phyloP scores from a whole-genome alignment of 257 asterid species.

The Solanum chaucha region DNA sequence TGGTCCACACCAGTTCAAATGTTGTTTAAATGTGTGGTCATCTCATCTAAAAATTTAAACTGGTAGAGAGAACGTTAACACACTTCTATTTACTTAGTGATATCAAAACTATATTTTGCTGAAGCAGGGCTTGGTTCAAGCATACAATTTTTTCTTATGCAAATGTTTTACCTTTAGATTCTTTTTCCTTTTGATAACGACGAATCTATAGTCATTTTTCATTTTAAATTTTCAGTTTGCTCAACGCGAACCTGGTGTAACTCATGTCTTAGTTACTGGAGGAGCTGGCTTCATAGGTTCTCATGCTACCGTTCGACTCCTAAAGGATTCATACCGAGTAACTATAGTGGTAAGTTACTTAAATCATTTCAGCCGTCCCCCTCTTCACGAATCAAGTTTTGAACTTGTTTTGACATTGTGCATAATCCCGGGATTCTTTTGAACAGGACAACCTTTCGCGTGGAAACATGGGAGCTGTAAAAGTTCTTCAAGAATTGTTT shows the following conservation, averaged over 20 bases:
- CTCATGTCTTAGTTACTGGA: conserved; percentile 84
- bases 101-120: background rate
- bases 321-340: conserved; percentile 71
- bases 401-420: background rate
- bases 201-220: background rate
- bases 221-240: conserved; percentile 36
- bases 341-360: conserved; percentile 56
- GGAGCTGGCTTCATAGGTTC: conserved; percentile 96
- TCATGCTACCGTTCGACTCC: conserved; percentile 72
- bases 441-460: conserved; percentile 75
- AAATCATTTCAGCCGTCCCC: background rate
- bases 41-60: no score
- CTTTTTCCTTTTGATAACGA: background rate
- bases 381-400: background rate
- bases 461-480: conserved; percentile 76
- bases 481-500: conserved; percentile 50
- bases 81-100: background rate
- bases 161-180: background rate
- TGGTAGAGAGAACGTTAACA: background rate
- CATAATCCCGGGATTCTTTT: background rate
- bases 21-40: background rate
- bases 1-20: background rate
- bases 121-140: background rate
- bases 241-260: conserved; percentile 59
- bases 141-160: background rate